phyloP scores from a whole-genome alignment of 1,139 yeast genomes.

The Meyerozyma guilliermondii region DNA sequence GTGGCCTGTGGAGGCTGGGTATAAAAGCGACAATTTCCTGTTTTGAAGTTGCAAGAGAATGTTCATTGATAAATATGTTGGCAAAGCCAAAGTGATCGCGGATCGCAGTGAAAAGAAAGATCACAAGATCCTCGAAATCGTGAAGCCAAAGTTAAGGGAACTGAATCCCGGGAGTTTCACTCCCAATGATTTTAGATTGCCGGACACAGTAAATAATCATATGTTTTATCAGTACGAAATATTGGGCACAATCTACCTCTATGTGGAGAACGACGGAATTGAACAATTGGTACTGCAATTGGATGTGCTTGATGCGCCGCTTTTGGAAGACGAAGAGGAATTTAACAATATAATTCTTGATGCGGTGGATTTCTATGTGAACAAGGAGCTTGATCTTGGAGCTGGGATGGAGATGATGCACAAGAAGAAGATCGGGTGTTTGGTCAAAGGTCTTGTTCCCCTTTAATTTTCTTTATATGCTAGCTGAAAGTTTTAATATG shows the following conservation, averaged over 20 bases:
- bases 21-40: no score
- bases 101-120: not conserved
- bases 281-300: not conserved
- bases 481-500: no score
- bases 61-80: not conserved
- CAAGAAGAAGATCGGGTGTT: not conserved
- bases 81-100: not conserved
- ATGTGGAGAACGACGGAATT: not conserved
- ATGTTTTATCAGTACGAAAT: conserved; percentile 1
- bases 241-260: not conserved
- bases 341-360: not conserved
- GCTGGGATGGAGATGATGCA: not conserved
- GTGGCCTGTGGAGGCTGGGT: no score
- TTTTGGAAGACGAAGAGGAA: not conserved
- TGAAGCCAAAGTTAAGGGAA: not conserved
- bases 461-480: no score
- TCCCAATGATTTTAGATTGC: conserved; percentile 1
- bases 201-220: not conserved
- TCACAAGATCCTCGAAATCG: not conserved
- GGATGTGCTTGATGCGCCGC: not conserved
- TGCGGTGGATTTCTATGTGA: not conserved
- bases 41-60: no score
- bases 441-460: no score
- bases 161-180: not conserved
- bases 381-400: not conserved